These are phyloP conservation scores for Candida piceae DNA, from an alignment of 805 yeast species.

Conservation along the genomic window DNA sequence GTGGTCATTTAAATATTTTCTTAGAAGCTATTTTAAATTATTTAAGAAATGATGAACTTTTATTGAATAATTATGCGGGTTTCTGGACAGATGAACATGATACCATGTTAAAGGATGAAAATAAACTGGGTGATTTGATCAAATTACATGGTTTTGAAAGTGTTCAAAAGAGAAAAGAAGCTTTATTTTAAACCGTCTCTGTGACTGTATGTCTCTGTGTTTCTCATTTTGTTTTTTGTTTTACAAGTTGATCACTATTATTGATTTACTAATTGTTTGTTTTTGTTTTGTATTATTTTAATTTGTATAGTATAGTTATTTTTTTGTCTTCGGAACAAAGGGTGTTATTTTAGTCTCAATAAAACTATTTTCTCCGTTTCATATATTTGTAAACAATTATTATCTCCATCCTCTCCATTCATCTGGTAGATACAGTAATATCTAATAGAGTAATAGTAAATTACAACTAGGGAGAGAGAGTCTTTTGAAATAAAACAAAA, in stretches of 20 bases:
- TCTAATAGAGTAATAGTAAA: no score
- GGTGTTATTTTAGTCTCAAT: no score
- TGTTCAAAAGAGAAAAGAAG: constrained; percentile 28
- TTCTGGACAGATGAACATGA: constrained; percentile 32
- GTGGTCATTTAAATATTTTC: constrained; percentile 29
- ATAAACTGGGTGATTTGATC: constrained; percentile 19
- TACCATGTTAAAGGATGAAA: constrained; percentile 21
- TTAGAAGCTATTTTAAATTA: constrained; percentile 27
- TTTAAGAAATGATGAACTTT: constrained; percentile 25
- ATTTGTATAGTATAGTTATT: background rate
- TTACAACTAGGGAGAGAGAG: no score
- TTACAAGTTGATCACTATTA: no score
- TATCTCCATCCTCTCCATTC: no score
- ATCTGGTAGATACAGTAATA: no score
- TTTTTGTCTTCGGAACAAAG: background rate
- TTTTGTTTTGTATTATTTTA: background rate
- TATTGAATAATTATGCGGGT: constrained; percentile 23
- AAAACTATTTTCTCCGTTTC: no score
- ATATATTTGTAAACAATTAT: no score
- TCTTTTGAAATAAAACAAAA: no score
- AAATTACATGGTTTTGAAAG: constrained; percentile 28
- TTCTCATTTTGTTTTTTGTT: background rate
- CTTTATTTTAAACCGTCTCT: constrained; percentile 21
- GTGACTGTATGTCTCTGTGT: no score
- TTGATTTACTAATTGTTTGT: background rate